Conservation (phyloP, 1,284 basidiomycete species). For the Pholiota adiposa region DNA sequence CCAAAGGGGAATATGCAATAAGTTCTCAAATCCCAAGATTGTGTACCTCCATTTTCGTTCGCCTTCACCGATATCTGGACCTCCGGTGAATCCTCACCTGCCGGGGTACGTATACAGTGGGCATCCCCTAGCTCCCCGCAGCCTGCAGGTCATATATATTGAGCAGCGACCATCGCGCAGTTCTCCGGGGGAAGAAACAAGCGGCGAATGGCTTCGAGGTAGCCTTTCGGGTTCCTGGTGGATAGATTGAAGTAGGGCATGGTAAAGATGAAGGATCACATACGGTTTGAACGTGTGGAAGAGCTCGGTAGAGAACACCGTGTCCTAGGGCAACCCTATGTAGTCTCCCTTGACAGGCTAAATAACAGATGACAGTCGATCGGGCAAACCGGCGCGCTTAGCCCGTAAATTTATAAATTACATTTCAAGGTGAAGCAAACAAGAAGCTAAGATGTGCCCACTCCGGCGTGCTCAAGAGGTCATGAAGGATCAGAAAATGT, state of each 20-base stretch:
- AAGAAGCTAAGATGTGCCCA: conserved; percentile 49
- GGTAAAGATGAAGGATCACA: conserved; percentile 22
- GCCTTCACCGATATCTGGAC: conserved; percentile 33
- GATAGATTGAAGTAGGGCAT: not conserved
- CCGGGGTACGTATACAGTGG: conserved; percentile 58
- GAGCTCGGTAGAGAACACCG: conserved; percentile 61
- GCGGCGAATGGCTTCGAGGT: conserved; percentile 52
- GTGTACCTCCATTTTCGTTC: conserved; percentile 53
- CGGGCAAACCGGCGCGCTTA: conserved; percentile 56
- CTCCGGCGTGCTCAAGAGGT: conserved; percentile 48
- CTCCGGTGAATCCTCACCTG: conserved; percentile 32
- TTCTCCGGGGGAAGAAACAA: conserved; percentile 53
- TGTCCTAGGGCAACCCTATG: conserved; percentile 75
- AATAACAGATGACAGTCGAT: too few species aligned
- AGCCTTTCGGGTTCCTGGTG: conserved; percentile 53
- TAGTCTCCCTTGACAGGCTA: too few species aligned
- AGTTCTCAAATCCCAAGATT: too few species aligned
- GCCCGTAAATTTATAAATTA: conserved; percentile 48
- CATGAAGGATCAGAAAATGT: conserved; percentile 54
- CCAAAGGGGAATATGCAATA: too few species aligned
- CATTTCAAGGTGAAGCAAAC: not conserved
- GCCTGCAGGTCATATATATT: conserved; percentile 59
- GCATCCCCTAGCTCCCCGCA: conserved; percentile 56
- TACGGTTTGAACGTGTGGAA: conserved; percentile 68
- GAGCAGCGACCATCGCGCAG: conserved; percentile 68